phyloP scores from a whole-genome alignment of 257 asterid species.

The Scutellaria barbata region DNA sequence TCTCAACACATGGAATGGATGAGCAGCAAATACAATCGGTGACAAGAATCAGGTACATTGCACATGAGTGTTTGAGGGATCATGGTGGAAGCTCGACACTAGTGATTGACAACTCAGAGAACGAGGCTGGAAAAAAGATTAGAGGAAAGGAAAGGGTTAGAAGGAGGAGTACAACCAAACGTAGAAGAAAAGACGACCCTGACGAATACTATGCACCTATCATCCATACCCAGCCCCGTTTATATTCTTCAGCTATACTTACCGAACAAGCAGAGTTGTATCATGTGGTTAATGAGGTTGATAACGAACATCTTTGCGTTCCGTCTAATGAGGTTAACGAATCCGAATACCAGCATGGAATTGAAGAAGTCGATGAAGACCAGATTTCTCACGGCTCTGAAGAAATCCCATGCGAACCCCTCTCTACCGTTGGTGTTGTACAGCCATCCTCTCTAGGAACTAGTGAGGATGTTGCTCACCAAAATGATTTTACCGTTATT shows the following conservation, averaged over 20 bases:
- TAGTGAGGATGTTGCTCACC: slow-evolving; percentile 60
- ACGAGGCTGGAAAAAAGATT: slow-evolving; percentile 55
- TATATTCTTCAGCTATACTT: slow-evolving; percentile 42
- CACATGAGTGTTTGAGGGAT: slow-evolving; percentile 81
- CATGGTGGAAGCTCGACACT: slow-evolving; percentile 53
- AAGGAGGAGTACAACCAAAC: slow-evolving; percentile 73
- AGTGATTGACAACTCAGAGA: slow-evolving; percentile 47
- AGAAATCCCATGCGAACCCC: slow-evolving; percentile 46
- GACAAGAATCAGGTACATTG: slow-evolving; percentile 66
- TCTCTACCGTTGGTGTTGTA: slow-evolving; percentile 44
- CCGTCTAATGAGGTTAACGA: slow-evolving; percentile 48
- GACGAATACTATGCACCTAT: slow-evolving; percentile 52
- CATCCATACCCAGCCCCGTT: slow-evolving; percentile 45
- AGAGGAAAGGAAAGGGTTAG: slow-evolving; percentile 90
- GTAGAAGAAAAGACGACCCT: slow-evolving; percentile 72
- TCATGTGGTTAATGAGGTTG: slow-evolving; percentile 47
- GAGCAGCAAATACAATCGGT: slow-evolving; percentile 76
- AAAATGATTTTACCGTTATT: slow-evolving; percentile 48
- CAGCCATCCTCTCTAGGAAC: slow-evolving; percentile 56
- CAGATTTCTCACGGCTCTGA: slow-evolving; percentile 51
- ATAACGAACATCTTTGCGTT: slow-evolving; percentile 40
- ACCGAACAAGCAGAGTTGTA: slow-evolving; percentile 46
- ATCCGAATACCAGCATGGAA: slow-evolving; percentile 41
- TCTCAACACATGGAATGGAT: slow-evolving; percentile 88
- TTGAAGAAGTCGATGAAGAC: slow-evolving; percentile 58